Evolutionary conservation across 2,329 filamentous ascomycete species (phyloP).

Genomic region (Onygena corvina): DNA sequence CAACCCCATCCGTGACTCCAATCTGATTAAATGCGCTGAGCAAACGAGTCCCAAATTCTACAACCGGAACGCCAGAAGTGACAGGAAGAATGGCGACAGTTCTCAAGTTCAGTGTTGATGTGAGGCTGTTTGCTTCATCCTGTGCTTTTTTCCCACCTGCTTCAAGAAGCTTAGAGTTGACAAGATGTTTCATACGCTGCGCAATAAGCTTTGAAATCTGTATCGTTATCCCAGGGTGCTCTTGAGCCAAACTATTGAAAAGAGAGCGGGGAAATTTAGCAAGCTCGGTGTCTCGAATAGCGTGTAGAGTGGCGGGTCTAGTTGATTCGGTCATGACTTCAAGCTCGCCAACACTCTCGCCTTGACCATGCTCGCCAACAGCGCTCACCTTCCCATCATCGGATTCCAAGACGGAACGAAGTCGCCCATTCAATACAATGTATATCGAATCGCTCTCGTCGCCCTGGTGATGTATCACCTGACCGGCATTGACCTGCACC

Average conservation of each 20-base stretch:
- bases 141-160: conserved; percentile 50
- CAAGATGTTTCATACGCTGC: conserved; percentile 76
- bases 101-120: conserved; percentile 80
- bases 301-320: conserved; percentile 82
- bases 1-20: conserved; percentile 77
- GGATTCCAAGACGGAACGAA: conserved; percentile 72
- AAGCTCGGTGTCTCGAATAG: conserved; percentile 90
- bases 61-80: conserved; percentile 78
- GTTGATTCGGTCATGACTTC: conserved; percentile 92
- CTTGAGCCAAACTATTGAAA: conserved; percentile 94
- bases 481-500: conserved; percentile 90
- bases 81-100: conserved; percentile 89
- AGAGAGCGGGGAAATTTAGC: conserved; percentile 91
- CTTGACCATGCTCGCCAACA: conserved; percentile 86
- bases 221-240: conserved; percentile 96
- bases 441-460: conserved; percentile 98
- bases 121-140: conserved; percentile 43
- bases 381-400: conserved; percentile 73
- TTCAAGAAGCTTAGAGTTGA: conserved; percentile 65
- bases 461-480: conserved; percentile 84
- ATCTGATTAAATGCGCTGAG: conserved; percentile 83
- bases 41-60: conserved; percentile 84
- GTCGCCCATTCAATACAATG: conserved; percentile 84
- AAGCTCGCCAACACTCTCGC: conserved; percentile 91
- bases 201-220: conserved; percentile 99